A percentile compares a stretch with the other conserved stretches of the same genome.
Evolutionary conservation across 2,329 filamentous ascomycete species (phyloP).

Genomic region (Fusarium nanum): DNA sequence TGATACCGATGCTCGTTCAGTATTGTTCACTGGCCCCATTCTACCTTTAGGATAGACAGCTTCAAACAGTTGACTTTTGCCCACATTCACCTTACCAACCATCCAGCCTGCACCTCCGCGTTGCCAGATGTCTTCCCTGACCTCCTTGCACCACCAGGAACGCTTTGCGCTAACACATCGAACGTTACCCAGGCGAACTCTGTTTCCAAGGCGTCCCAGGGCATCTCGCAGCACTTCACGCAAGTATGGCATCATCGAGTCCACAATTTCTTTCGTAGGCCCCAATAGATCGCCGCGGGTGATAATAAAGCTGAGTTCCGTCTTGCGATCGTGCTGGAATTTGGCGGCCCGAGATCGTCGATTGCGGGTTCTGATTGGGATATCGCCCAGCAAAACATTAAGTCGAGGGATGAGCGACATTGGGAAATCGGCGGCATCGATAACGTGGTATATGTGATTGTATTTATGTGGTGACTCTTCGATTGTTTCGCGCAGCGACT

Average conservation of each 20-base stretch:
- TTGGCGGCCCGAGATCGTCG: constrained; percentile 76
- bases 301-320: constrained; percentile 89
- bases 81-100: constrained; percentile 98
- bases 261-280: constrained; percentile 84
- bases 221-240: constrained; percentile 80
- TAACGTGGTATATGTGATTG: constrained; percentile 94
- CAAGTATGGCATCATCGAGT: constrained; percentile 87
- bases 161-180: constrained; percentile 86
- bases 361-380: constrained; percentile 82
- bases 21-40: constrained; percentile 52
- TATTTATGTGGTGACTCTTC: constrained; percentile 87
- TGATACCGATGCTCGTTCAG: constrained; percentile 20
- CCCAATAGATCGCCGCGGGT: constrained; percentile 89
- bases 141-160: constrained; percentile 88
- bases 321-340: constrained; percentile 74
- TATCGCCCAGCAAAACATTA: constrained; percentile 74
- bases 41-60: constrained; percentile 84
- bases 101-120: constrained; percentile 92
- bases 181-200: constrained; percentile 88
- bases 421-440: constrained; percentile 96
- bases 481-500: constrained; percentile 85
- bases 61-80: constrained; percentile 92
- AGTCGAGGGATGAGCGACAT: constrained; percentile 89
- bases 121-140: constrained; percentile 88
- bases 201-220: constrained; percentile 73